Conservation (phyloP, 2,329 filamentous ascomycete species). For the Trichoderma gracile region DNA sequence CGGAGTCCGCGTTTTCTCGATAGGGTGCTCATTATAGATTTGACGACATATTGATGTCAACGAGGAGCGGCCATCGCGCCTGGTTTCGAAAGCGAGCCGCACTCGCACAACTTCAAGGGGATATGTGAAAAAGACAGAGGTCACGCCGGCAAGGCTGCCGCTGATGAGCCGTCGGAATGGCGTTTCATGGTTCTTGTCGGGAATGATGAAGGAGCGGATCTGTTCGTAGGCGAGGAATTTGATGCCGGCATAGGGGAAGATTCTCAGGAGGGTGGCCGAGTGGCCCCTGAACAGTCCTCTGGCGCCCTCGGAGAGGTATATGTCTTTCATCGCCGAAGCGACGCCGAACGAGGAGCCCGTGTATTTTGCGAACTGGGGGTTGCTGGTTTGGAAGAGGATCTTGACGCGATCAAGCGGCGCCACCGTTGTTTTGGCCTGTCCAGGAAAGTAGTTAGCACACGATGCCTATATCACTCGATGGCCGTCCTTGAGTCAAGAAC, state of each 20-base stretch:
- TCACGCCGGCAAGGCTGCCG: conserved; percentile 77
- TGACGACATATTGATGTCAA: conserved; percentile 75
- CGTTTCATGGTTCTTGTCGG: conserved; percentile 72
- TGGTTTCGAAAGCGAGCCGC: conserved; percentile 92
- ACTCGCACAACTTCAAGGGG: conserved; percentile 92
- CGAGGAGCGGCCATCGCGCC: conserved; percentile 67
- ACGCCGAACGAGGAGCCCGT: conserved; percentile 85
- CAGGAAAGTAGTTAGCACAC: conserved; percentile 24
- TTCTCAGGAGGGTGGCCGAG: conserved; percentile 87
- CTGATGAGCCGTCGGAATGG: conserved; percentile 71
- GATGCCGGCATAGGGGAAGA: conserved; percentile 96
- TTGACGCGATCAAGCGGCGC: conserved; percentile 96
- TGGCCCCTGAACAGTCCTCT: conserved; percentile 87
- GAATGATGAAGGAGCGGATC: conserved; percentile 78
- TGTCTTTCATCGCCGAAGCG: conserved; percentile 77
- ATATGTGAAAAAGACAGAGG: conserved; percentile 94
- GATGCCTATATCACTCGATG: background rate
- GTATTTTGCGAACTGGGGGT: conserved; percentile 92
- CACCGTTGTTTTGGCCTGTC: conserved; percentile 88
- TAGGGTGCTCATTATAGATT: conserved; percentile 78
- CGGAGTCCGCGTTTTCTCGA: conserved; percentile 38
- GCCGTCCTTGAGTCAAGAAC: no score
- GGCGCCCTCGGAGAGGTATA: conserved; percentile 72
- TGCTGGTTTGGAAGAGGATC: conserved; percentile 95
- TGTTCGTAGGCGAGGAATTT: conserved; percentile 99